Evolutionary conservation across 306 rosid genomes (phyloP), one percentile per base, ranked within the genome.

Genomic region (Erythrophleum fordii): DNA sequence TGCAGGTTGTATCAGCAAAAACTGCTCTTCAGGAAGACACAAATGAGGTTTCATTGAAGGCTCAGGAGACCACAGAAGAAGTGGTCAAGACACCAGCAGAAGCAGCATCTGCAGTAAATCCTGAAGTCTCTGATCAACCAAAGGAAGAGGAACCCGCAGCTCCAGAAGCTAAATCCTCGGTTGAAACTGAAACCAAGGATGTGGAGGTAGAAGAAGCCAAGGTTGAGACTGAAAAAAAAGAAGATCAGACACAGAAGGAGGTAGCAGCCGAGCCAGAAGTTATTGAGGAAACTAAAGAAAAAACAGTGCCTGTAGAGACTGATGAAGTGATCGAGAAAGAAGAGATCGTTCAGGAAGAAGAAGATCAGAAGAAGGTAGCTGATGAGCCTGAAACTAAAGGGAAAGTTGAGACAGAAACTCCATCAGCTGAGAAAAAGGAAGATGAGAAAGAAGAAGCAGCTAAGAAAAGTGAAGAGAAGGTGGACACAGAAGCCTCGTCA

Each of bases 1-100:
- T n/a, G 68, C 73, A 85, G 91, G 87, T 88, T 81, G 85, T 58
- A 81, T 22, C 83, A 28, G 84, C 79, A 71, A 75, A 78, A 79
- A 70, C 84, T 31, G 89, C 87, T 29, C 77, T 83, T 66, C 73
- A 78, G 34, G 83, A 75, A 25, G 80, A 69, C 28, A 76, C 75
- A 48, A 55, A 70, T 8, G 87, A 83, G 80, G 84, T 77, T 16
- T n/a, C 88, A 41, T 22, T 53, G 10, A 79, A 83, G 82, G 83
- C 14, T 37, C 72, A 85, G 23, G 85, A 85, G 69, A 9, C 71
- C 20, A 11, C 65, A 23, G 18, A 61, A 73, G 77, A 73, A n/a
- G 85, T 29, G 56, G 66, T 39, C 5, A 69, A 23, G 48, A 45
- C 72, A 45, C 22, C 64, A 72, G 45, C 64, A 46, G 14, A 34